Evolutionary conservation across 768 basidiomycete genomes (phyloP), one percentile per base, ranked within the genome.

Genomic region (Leccinum barrowsii): DNA sequence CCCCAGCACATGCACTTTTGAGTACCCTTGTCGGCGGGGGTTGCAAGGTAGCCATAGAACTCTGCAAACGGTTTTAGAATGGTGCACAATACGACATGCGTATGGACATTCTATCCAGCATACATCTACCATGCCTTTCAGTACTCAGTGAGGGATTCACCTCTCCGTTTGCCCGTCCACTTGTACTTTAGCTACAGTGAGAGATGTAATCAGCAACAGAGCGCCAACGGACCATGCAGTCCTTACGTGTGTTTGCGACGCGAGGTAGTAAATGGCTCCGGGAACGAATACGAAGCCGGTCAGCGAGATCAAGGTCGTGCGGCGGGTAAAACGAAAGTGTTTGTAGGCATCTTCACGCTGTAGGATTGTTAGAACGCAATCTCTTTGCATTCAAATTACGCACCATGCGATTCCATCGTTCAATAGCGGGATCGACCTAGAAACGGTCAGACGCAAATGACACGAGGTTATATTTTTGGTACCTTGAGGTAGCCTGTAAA

Each of bases 1-100:
- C 94, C 21, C 94, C 95, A 2, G 94, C 89, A 44, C 94, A 98
- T 72, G 92, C 93, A 1, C 75, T 98, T 46, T 75, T 98, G 57
- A 94, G 92, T 65, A 88, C 91, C 7, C 75, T 94, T 24, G 81
- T 98, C 11, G 93, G 90, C 3, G 81, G 77, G 4, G 94, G 94
- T 2, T 98, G 95, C 74, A 91, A 89, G 73, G 77, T 86, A 22
- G 95, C 95, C 12, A 96, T 98, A 75, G 87, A 89, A 71, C 70
- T 95, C 53, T 94, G 92, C 77, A 94, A 90, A 76, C 79, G 85
- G 66, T 70, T 96, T 55, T 97, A 77, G 76, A 59, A 30, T 11
- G 11, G 50, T 49, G 22, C 35, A 55, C 34, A 50, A 37, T 12
- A 50, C 10, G 51, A 35, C 30, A 48, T 42, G 32, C 26, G 50